Percentiles rank a stretch among this genome's conserved stretches.
phyloP scores from a whole-genome alignment of 805 yeast genomes.

The Sugiyamaella americana region DNA sequence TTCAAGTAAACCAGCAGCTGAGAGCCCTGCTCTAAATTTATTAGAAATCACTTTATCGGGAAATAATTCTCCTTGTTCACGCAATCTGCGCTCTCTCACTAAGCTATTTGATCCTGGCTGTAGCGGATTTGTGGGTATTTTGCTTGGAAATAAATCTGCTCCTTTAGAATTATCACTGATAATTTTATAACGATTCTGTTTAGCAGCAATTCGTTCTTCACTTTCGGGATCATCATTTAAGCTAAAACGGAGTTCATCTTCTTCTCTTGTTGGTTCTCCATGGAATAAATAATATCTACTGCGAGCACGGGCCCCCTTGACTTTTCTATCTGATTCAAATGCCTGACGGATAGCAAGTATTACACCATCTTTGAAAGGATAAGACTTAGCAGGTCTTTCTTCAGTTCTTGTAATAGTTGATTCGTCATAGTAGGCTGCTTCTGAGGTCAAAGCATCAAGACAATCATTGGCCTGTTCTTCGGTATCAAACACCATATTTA shows the following conservation, averaged over 20 bases:
- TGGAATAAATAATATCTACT: conserved; percentile 62
- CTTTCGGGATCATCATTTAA: conserved; percentile 1
- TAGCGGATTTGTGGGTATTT: conserved; percentile 24
- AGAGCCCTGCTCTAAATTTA: too few species aligned
- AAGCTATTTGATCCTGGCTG: too few species aligned
- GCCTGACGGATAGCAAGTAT: conserved; percentile 45
- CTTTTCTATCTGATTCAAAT: conserved; percentile 49
- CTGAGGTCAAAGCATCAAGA: conserved; percentile 34
- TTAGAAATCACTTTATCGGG: too few species aligned
- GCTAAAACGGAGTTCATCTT: conserved; percentile 1
- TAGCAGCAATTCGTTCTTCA: conserved; percentile 6
- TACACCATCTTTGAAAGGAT: conserved; percentile 32
- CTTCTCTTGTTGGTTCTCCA: conserved; percentile 49
- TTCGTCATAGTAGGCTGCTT: conserved; percentile 23
- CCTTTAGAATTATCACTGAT: conserved; percentile 1
- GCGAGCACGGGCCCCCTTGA: conserved; percentile 48
- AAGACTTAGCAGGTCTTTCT: conserved; percentile 31
- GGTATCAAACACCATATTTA: conserved; percentile 49
- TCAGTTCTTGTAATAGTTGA: conserved; percentile 18
- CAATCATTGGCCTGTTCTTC: conserved; percentile 36
- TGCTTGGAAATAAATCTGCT: conserved; percentile 6
- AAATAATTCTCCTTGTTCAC: background rate
- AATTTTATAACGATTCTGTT: background rate
- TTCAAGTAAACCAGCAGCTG: too few species aligned
- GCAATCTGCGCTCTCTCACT: too few species aligned